Evolutionary conservation across 495 filamentous ascomycete species (phyloP).

Genomic region (Physcia stellaris): DNA sequence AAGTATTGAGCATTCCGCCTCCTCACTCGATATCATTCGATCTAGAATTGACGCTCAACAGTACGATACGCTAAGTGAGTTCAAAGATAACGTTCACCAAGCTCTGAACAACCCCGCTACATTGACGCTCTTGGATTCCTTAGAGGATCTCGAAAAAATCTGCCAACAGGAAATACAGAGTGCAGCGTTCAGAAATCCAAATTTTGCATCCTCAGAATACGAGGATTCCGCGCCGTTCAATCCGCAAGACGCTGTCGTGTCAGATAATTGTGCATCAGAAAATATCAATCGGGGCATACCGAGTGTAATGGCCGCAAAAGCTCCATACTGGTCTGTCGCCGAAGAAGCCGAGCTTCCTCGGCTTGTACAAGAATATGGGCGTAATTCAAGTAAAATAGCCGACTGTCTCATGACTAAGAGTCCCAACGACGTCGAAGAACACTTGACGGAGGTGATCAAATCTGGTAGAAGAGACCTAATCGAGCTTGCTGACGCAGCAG

Average conservation of each 20-base stretch:
- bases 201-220: not conserved
- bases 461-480: not conserved
- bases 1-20: too few relatives aligned
- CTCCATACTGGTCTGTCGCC: slow-evolving; percentile 2
- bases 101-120: not conserved
- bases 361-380: slow-evolving; percentile 3
- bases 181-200: not conserved
- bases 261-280: not conserved
- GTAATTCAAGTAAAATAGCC: slow-evolving; percentile 1
- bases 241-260: not conserved
- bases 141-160: not conserved
- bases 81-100: slow-evolving; percentile 2
- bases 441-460: not conserved
- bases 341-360: slow-evolving; percentile 2
- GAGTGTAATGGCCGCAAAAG: not conserved
- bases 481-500: not conserved
- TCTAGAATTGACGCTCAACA: too few relatives aligned
- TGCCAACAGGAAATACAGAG: not conserved
- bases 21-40: not conserved
- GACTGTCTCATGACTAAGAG: slow-evolving; percentile 4
- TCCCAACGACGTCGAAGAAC: not conserved
- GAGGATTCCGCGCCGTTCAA: too few relatives aligned
- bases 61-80: slow-evolving; percentile 2
- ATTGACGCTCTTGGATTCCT: not conserved
- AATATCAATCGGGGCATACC: not conserved